A percentile compares a stretch with the other conserved stretches of the same genome.
Conservation (phyloP, 2,329 filamentous ascomycete species). For the Scedosporium minutisporum region DNA sequence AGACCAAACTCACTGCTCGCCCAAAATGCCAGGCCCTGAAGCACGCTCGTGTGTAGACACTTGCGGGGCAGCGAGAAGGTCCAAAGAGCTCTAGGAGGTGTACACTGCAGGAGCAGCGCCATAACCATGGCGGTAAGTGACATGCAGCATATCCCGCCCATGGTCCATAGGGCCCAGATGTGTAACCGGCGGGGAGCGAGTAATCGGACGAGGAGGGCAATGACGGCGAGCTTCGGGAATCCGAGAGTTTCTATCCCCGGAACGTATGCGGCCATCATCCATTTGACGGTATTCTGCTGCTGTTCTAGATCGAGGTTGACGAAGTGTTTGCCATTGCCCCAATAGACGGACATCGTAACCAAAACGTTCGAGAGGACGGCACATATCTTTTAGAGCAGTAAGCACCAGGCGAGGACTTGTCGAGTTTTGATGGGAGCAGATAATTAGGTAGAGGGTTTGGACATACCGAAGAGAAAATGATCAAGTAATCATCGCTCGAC, state of each 20-base stretch:
- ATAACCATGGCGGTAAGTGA: constrained; percentile 12
- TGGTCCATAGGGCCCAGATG: constrained; percentile 13
- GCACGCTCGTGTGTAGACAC: constrained; percentile 11
- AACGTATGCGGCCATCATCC: constrained; percentile 16
- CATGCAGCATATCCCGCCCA: constrained; percentile 11
- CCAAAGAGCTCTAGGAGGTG: constrained; percentile 15
- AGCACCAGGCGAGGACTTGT: no score
- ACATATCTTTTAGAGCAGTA: constrained; percentile 7
- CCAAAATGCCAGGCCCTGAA: constrained; percentile 3
- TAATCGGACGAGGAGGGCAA: constrained; percentile 16
- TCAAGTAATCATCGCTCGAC: constrained; percentile 13
- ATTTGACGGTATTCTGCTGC: constrained; percentile 10
- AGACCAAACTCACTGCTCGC: neutral
- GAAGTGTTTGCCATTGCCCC: constrained; percentile 15
- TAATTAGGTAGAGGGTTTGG: neutral
- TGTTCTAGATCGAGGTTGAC: constrained; percentile 9
- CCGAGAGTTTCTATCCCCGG: constrained; percentile 18
- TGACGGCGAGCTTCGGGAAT: constrained; percentile 19
- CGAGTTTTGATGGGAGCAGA: no score
- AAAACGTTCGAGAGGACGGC: constrained; percentile 11
- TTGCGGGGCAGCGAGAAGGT: constrained; percentile 10
- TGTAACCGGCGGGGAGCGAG: constrained; percentile 14
- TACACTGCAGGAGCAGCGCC: constrained; percentile 15
- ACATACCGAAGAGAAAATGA: constrained; percentile 6
- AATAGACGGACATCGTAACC: constrained; percentile 11